Evolutionary conservation across 352 stramenopile genomes (phyloP).

Genomic region (Albugo candida): DNA sequence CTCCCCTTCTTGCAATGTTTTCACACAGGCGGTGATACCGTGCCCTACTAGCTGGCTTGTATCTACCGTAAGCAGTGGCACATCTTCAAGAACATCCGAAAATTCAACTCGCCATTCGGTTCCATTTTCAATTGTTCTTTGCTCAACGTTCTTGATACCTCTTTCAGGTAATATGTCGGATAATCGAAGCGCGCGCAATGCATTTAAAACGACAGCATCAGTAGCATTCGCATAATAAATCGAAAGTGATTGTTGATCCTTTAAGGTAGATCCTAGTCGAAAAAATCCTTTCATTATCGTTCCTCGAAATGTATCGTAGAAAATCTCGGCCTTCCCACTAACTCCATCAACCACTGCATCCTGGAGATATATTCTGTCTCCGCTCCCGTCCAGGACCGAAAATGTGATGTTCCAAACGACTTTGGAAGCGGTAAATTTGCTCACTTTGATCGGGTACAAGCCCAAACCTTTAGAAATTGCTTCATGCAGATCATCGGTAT

Average conservation of each 20-base stretch:
- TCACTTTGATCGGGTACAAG: conserved; percentile 9
- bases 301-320: conserved; percentile 12
- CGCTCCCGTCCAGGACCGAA: conserved; percentile 11
- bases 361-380: too few species aligned
- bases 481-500: conserved; percentile 2
- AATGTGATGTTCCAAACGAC: conserved; percentile 18
- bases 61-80: conserved; percentile 9
- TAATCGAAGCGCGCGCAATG: too few species aligned
- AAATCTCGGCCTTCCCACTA: conserved; percentile 5
- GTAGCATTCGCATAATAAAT: too few species aligned
- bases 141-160: too few species aligned
- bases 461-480: conserved; percentile 6
- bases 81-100: conserved; percentile 9
- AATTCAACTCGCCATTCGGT: conserved; percentile 8
- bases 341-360: conserved; percentile 11
- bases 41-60: conserved; percentile 8
- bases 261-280: too few species aligned
- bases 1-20: conserved; percentile 14
- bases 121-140: neutral
- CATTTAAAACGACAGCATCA: too few species aligned
- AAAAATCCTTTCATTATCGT: too few species aligned
- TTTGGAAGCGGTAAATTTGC: conserved; percentile 8
- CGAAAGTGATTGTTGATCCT: too few species aligned
- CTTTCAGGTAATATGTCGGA: too few species aligned
- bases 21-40: conserved; percentile 3